Evolutionary conservation across 495 filamentous ascomycete species (phyloP).

Genomic region (Xylaria acuta): DNA sequence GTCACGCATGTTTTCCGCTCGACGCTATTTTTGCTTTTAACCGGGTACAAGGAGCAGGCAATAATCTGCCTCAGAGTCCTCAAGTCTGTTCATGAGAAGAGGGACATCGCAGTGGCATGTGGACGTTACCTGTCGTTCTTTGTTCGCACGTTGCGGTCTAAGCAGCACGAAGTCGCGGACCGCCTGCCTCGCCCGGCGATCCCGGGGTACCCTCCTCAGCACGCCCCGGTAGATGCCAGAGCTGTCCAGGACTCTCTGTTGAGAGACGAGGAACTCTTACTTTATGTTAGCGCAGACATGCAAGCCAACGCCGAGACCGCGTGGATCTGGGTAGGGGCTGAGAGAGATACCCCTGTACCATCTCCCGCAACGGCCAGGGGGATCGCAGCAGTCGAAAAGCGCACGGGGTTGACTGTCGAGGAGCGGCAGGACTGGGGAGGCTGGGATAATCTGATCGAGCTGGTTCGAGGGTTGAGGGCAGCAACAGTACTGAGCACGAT

Average conservation of each 20-base stretch:
- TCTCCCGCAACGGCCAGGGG: constrained; percentile 32
- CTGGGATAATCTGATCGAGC: constrained; percentile 56
- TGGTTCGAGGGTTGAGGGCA: constrained; percentile 40
- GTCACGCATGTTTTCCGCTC: constrained; percentile 93
- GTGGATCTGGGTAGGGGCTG: constrained; percentile 86
- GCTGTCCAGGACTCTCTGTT: constrained; percentile 59
- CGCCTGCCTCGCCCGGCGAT: constrained; percentile 39
- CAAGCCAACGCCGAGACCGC: constrained; percentile 79
- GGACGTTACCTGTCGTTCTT: constrained; percentile 89
- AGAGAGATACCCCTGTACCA: constrained; percentile 47
- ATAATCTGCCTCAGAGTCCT: constrained; percentile 74
- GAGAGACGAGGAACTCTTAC: constrained; percentile 89
- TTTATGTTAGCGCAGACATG: constrained; percentile 87
- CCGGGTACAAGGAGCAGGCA: constrained; percentile 73
- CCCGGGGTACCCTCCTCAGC: constrained; percentile 34
- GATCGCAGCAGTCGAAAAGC: constrained; percentile 34
- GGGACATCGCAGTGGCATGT: constrained; percentile 77
- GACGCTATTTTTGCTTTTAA: constrained; percentile 78
- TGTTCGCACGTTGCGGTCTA: constrained; percentile 66
- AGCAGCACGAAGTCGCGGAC: constrained; percentile 56
- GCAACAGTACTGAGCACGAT: constrained; percentile 33
- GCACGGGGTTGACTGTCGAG: constrained; percentile 49
- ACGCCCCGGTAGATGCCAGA: constrained; percentile 32
- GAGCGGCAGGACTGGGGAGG: constrained; percentile 63
- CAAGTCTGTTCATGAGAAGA: constrained; percentile 68